phyloP scores from a whole-genome alignment of 2,329 filamentous ascomycete species.

The Curvularia spicifera region DNA sequence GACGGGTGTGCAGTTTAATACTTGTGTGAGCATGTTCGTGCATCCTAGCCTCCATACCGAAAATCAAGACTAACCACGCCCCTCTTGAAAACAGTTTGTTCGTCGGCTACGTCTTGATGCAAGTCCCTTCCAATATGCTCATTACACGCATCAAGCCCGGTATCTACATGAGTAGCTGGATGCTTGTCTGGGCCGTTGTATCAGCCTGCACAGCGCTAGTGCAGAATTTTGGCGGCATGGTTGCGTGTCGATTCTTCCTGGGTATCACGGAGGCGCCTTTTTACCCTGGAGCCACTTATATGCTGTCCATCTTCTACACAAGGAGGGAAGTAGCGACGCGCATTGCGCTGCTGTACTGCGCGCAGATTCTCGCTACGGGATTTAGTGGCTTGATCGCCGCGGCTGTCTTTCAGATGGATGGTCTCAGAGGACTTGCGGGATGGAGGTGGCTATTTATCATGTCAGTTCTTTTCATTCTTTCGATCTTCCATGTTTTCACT shows the following conservation, averaged over 20 bases:
- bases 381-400: conserved; percentile 56
- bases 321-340: conserved; percentile 55
- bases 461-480: conserved; percentile 9
- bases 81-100: conserved; percentile 53
- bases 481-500: neutral
- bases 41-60: neutral
- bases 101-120: conserved; percentile 51
- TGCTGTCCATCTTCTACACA: conserved; percentile 71
- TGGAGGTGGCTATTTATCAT: conserved; percentile 52
- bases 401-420: conserved; percentile 47
- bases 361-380: conserved; percentile 49
- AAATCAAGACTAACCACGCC: neutral
- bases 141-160: conserved; percentile 45
- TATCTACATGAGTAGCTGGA: conserved; percentile 45
- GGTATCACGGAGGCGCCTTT: conserved; percentile 51
- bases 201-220: conserved; percentile 44
- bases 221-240: conserved; percentile 42
- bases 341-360: conserved; percentile 49
- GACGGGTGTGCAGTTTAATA: conserved; percentile 38
- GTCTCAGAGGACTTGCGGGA: conserved; percentile 38
- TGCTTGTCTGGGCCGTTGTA: conserved; percentile 47
- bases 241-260: conserved; percentile 41
- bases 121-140: conserved; percentile 54
- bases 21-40: conserved; percentile 57
- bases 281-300: conserved; percentile 66